Conservation (phyloP, 2,329 filamentous ascomycete species). For the Scytalidium lignicola region DNA sequence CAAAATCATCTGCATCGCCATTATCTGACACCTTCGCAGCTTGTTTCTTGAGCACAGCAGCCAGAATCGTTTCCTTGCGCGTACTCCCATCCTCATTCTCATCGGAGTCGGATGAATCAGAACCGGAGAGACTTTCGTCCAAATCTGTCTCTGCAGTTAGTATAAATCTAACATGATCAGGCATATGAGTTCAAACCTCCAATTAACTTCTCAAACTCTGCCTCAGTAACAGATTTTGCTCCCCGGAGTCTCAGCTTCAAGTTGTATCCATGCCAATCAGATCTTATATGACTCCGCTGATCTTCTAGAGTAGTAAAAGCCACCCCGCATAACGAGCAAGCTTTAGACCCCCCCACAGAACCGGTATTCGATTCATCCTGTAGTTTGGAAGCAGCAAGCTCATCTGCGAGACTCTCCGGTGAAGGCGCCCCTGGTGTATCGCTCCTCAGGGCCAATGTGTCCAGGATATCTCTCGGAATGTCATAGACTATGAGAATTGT, state of each 20-base stretch:
- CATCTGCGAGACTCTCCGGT: constrained; percentile 19
- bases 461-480: constrained; percentile 30
- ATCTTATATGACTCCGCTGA: constrained; percentile 80
- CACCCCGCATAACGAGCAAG: constrained; percentile 76
- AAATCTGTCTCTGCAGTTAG: constrained; percentile 47
- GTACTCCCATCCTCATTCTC: constrained; percentile 51
- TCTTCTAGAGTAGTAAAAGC: constrained; percentile 69
- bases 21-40: constrained; percentile 59
- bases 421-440: constrained; percentile 16
- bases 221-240: constrained; percentile 65
- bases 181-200: constrained; percentile 35
- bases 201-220: constrained; percentile 81
- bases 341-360: constrained; percentile 57
- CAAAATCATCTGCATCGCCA: constrained; percentile 38
- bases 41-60: constrained; percentile 75
- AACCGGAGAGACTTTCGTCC: constrained; percentile 89
- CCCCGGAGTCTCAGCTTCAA: constrained; percentile 85
- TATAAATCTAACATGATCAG: not conserved
- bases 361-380: constrained; percentile 30
- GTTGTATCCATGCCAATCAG: constrained; percentile 91
- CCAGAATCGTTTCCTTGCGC: constrained; percentile 66
- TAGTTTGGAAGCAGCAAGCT: constrained; percentile 24
- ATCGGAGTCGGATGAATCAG: constrained; percentile 65
- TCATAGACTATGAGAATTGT: constrained; percentile 25
- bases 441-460: constrained; percentile 28